These are phyloP conservation scores for Peronosclerospora sorghi DNA, from an alignment of 352 stramenopile genomes.

Conservation along the genomic window DNA sequence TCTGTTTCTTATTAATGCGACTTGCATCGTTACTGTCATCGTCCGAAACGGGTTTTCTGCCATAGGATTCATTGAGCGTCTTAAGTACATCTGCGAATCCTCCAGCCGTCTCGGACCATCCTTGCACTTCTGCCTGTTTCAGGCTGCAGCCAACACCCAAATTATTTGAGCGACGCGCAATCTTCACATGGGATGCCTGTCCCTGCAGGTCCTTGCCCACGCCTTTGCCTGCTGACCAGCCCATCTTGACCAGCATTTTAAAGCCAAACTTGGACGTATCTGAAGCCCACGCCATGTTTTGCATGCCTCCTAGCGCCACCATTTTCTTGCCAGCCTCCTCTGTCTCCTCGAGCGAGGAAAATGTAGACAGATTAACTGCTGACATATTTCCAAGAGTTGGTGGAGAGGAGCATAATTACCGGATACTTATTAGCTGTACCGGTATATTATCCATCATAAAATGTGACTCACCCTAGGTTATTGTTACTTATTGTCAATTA, in stretches of 20 bases:
- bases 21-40: constrained; percentile 19
- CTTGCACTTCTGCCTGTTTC: constrained; percentile 81
- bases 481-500: too few relatives aligned
- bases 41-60: constrained; percentile 27
- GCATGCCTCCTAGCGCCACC: constrained; percentile 72
- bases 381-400: too few relatives aligned
- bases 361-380: too few relatives aligned
- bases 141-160: constrained; percentile 87
- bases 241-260: constrained; percentile 95
- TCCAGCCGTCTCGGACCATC: constrained; percentile 68
- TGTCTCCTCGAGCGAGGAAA: constrained; percentile 9
- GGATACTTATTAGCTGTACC: too few relatives aligned
- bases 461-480: too few relatives aligned
- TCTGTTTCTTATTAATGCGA: constrained; percentile 10
- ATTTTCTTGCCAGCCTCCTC: constrained; percentile 41
- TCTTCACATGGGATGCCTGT: constrained; percentile 79
- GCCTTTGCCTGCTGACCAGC: constrained; percentile 89
- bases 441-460: too few relatives aligned
- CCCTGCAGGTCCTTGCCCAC: constrained; percentile 90
- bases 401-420: too few relatives aligned
- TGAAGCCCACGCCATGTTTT: constrained; percentile 82
- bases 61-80: constrained; percentile 77
- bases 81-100: constrained; percentile 81
- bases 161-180: constrained; percentile 78
- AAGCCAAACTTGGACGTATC: constrained; percentile 90